phyloP scores from a whole-genome alignment of 1,284 basidiomycete genomes.

The Boletus semigastroideus region DNA sequence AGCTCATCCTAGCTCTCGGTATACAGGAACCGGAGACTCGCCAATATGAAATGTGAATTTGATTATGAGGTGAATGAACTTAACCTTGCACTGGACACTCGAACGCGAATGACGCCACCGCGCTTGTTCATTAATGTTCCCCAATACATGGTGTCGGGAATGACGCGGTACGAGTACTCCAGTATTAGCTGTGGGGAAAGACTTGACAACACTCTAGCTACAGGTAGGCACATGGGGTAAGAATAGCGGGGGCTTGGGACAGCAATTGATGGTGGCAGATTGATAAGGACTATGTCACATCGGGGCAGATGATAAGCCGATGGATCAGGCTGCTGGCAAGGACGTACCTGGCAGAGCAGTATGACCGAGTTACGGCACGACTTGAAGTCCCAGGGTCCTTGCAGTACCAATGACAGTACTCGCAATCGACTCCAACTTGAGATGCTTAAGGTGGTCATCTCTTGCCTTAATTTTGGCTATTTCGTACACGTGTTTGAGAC shows the following conservation, averaged over 20 bases:
- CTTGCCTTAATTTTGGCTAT: constrained; percentile 96
- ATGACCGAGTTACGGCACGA: constrained; percentile 67
- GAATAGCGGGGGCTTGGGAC: constrained; percentile 8
- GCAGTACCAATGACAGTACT: constrained; percentile 86
- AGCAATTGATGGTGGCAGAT: constrained; percentile 4
- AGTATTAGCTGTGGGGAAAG: constrained; percentile 12
- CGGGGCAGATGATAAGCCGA: constrained; percentile 21
- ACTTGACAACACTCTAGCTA: constrained; percentile 30
- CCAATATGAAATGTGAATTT: constrained; percentile 38
- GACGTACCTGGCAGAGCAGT: constrained; percentile 26
- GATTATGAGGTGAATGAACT: constrained; percentile 37
- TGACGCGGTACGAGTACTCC: constrained; percentile 23
- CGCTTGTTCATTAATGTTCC: constrained; percentile 35
- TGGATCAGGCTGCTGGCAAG: constrained; percentile 15
- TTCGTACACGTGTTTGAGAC: constrained; percentile 97
- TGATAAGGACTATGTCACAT: constrained; percentile 27
- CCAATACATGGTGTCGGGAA: constrained; percentile 35
- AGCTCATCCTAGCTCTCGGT: constrained; percentile 28
- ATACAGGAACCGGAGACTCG: constrained; percentile 35
- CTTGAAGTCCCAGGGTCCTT: constrained; percentile 80
- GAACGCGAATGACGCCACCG: constrained; percentile 33
- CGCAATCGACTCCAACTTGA: constrained; percentile 84
- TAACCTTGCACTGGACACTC: constrained; percentile 37
- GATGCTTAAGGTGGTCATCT: constrained; percentile 85
- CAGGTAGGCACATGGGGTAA: constrained; percentile 17